Base-by-base conservation (phyloP, 805 yeast species). In the Metschnikowia continentalis region DNA sequence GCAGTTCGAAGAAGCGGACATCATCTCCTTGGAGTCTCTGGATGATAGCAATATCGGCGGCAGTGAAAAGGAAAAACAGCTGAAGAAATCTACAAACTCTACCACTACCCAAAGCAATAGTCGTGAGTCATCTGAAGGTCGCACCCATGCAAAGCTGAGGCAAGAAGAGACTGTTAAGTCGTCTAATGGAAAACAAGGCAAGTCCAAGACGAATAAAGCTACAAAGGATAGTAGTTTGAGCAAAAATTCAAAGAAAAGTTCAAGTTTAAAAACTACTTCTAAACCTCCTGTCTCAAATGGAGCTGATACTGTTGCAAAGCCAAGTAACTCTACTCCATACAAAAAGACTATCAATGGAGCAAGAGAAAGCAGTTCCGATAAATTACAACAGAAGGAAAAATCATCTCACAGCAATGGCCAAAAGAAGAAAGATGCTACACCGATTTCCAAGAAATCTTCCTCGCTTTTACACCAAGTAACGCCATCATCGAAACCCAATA, bases 1-100 rank as follows among this genome's bases (percentile, higher is more conserved):
- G 42, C 54, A 49, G 33, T 49, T 52, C 20, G 52, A 48, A 22
- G 54, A 51, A 38, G 49, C 54, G 6, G 49, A 41, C 6, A 49
- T 52, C 10, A 49, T 52, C 32, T 35, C 48, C 23, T 36, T 52
- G 41, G 22, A 20, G 14, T 50, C 53, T 23, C 47, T 44, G 47
- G 47, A 44, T 10, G 46, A 43, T 5, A 15, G 6, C 19, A 20
- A 17, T 15, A 22, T 15, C 2, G 35, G 19, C 14, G 32, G 35
- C 13, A 42, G 35, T 15, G 46, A 37, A n/a, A 20, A 42, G 22
- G 38, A 32, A n/a, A 35, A 22, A 8, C 37, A 14, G 5, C 13
- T 13, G 26, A n/a, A 6, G 7, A 32, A 6, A 32, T 17, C 45
- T 32, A 6, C 11, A 26, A 11, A 22, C 6, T 15, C 45, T 32